Conservation (phyloP, 2,329 filamentous ascomycete species). For the Alternaria ventricosa region DNA sequence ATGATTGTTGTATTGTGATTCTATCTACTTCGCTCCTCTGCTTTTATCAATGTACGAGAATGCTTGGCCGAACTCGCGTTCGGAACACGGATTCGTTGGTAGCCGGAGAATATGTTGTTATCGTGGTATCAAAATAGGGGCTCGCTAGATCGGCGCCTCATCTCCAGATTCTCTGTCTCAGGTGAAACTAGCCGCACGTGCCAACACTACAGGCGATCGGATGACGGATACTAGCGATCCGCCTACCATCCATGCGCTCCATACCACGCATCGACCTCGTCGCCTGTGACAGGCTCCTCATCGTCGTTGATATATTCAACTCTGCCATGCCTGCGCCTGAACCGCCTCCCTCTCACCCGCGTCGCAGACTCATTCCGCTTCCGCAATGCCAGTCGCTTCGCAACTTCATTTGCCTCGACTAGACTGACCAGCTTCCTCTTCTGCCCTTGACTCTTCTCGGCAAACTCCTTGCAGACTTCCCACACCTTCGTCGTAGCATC, state of each 20-base stretch:
- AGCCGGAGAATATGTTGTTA: not conserved
- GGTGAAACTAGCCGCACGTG: not conserved
- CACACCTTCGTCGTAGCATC: conserved; percentile 37
- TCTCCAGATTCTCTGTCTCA: not conserved
- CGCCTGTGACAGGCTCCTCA: not conserved
- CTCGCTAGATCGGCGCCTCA: not conserved
- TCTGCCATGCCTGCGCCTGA: not conserved
- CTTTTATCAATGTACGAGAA: not conserved
- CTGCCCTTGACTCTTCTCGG: conserved; percentile 27
- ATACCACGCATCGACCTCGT: conserved; percentile 5
- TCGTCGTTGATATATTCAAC: conserved; percentile 44
- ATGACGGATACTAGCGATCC: not conserved
- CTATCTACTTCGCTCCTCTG: not conserved
- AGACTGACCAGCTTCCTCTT: conserved; percentile 64
- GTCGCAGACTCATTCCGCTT: conserved; percentile 53
- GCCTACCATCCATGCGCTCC: not conserved
- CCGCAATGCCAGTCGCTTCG: conserved; percentile 62
- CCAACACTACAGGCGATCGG: not conserved
- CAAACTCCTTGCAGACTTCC: conserved; percentile 46
- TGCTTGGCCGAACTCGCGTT: not conserved
- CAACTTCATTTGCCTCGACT: conserved; percentile 67
- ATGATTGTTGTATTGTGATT: not conserved
- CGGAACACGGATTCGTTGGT: not conserved
- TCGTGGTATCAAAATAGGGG: not conserved
- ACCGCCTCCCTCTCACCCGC: not conserved